Evolutionary conservation across 441 rosid genomes (phyloP).

Genomic region (Eutrema salsugineum): DNA sequence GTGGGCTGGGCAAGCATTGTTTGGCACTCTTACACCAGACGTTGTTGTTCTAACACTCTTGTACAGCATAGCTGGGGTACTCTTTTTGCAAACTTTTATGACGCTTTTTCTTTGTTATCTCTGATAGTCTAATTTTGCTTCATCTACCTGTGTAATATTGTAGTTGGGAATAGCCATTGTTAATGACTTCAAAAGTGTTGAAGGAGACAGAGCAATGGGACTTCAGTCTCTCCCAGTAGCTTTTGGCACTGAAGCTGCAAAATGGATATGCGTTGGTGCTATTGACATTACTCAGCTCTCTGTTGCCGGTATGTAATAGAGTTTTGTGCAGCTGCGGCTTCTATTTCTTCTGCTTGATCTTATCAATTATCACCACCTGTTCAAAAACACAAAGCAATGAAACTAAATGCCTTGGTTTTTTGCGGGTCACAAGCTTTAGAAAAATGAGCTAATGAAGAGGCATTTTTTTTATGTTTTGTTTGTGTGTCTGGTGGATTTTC

Average conservation of each 20-base stretch:
- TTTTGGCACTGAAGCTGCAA: constrained; percentile 95
- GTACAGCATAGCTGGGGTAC: constrained; percentile 97
- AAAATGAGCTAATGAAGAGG: neutral
- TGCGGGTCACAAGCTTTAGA: neutral
- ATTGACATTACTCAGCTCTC: constrained; percentile 92
- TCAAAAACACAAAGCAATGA: neutral
- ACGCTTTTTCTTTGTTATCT: neutral
- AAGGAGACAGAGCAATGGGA: constrained; percentile 95
- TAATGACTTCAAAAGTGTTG: constrained; percentile 95
- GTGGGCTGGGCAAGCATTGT: constrained; percentile 99
- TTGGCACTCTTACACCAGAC: constrained; percentile 93
- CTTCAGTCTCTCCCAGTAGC: constrained; percentile 98
- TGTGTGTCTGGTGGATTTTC: neutral
- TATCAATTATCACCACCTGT: neutral
- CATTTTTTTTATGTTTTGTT: neutral
- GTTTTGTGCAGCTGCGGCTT: neutral
- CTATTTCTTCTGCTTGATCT: neutral
- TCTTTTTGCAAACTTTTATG: constrained; percentile 8
- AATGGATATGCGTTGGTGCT: constrained; percentile 98
- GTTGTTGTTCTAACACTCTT: constrained; percentile 86
- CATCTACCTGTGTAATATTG: constrained; percentile 16
- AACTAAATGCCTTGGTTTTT: neutral
- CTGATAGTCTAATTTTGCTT: neutral
- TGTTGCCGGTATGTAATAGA: constrained; percentile 74
- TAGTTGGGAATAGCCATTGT: constrained; percentile 96